Evolutionary conservation across 2,329 filamentous ascomycete genomes (phyloP).

Genomic region (Hypoxylon sp.): DNA sequence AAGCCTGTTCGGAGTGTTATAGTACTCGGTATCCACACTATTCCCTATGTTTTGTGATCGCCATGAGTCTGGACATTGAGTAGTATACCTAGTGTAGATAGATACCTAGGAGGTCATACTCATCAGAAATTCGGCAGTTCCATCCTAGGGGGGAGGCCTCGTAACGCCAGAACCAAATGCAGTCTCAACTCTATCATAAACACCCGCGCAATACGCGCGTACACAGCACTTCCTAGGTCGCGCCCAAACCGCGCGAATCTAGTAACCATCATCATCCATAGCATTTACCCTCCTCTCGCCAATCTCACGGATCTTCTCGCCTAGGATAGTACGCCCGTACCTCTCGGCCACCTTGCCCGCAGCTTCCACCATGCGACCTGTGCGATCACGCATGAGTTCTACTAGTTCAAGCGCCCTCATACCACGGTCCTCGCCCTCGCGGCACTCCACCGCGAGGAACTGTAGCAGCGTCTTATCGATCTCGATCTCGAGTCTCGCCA

Average conservation of each 20-base stretch:
- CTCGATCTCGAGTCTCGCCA: slow-evolving; percentile 81
- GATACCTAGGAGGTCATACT: slow-evolving; percentile 8
- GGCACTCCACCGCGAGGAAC: slow-evolving; percentile 89
- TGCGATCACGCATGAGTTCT: slow-evolving; percentile 83
- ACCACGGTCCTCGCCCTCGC: slow-evolving; percentile 90
- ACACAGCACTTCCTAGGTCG: not conserved
- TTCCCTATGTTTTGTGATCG: not conserved
- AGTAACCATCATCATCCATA: slow-evolving; percentile 55
- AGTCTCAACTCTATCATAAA: not conserved
- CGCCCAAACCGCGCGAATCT: not conserved
- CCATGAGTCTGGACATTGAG: slow-evolving; percentile 4
- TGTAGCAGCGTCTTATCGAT: slow-evolving; percentile 92
- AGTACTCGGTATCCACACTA: not conserved
- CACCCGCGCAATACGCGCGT: not conserved
- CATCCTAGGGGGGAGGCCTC: not conserved
- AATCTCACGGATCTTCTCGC: slow-evolving; percentile 90
- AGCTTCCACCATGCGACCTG: slow-evolving; percentile 90
- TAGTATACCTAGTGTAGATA: not conserved
- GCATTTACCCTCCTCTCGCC: slow-evolving; percentile 74
- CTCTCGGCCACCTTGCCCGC: slow-evolving; percentile 89
- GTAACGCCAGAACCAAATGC: slow-evolving; percentile 5
- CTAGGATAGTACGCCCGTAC: slow-evolving; percentile 83
- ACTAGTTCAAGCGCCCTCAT: slow-evolving; percentile 97
- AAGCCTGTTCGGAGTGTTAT: not conserved
- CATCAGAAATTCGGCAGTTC: slow-evolving; percentile 9